These are phyloP conservation scores for Haplographium delicatum DNA, from an alignment of 495 filamentous ascomycete species.

Conservation along the genomic window DNA sequence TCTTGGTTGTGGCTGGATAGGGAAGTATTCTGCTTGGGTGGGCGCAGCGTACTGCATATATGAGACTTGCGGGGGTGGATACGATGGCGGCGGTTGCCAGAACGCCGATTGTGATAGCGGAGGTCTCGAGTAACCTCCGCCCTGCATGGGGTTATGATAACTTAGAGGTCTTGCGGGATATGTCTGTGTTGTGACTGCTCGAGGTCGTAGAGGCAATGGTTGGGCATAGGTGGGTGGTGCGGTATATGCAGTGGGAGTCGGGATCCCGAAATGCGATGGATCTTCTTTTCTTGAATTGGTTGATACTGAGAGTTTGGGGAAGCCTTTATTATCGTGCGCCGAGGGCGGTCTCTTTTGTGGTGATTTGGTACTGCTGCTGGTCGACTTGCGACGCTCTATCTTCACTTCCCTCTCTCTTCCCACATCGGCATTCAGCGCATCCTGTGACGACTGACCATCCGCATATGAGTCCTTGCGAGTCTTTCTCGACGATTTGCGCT, in stretches of 20 bases:
- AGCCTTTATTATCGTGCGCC: slow-evolving; percentile 12
- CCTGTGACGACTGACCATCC: background rate
- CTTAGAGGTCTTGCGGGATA: slow-evolving; percentile 14
- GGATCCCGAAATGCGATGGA: slow-evolving; percentile 18
- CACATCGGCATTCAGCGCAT: background rate
- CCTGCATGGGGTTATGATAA: slow-evolving; percentile 9
- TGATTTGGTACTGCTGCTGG: slow-evolving; percentile 9
- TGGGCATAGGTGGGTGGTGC: slow-evolving; percentile 11
- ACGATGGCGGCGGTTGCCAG: slow-evolving; percentile 18
- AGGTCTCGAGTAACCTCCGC: slow-evolving; percentile 8
- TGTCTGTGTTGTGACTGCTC: slow-evolving; percentile 14
- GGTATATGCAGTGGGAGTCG: background rate
- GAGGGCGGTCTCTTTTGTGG: slow-evolving; percentile 21
- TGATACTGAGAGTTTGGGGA: background rate
- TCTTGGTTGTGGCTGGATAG: background rate
- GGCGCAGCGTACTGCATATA: slow-evolving; percentile 2
- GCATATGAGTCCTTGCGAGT: background rate
- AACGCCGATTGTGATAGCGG: slow-evolving; percentile 18
- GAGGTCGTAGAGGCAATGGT: slow-evolving; percentile 14
- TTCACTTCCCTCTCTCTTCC: slow-evolving; percentile 6
- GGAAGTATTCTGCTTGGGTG: background rate
- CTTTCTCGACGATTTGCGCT: background rate
- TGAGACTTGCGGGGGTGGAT: slow-evolving; percentile 14
- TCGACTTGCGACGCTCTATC: slow-evolving; percentile 12
- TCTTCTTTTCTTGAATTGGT: background rate